Evolutionary conservation across 345 rosid genomes (phyloP), one percentile per base, ranked within the genome.

Genomic region (Lepidium africanum): DNA sequence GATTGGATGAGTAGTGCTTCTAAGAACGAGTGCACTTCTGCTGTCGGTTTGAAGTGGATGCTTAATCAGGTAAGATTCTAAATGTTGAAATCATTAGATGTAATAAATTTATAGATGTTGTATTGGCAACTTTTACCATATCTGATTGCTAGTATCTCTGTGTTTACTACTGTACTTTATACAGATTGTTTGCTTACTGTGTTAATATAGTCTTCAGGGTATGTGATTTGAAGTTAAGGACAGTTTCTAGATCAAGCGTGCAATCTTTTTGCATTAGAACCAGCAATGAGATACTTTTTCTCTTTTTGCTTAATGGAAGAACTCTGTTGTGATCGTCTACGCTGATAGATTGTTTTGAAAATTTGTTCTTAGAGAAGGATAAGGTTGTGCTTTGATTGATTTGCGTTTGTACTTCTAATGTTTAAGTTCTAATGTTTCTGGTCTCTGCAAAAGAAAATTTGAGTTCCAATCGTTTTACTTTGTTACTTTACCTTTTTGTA

Each of bases 1-100:
- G 99, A 95, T 75, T 89, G 96, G 99, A 66, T 84, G 38, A 91
- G 87, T 76, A 91, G 99, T 79, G 96, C 97, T 64, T 87, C 97
- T n/a, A 95, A 89, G 85, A 91, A 95, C 17, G 97, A 91, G 81
- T 95, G 97, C 63, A 89, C 96, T 3, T 87, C 96, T 67, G 97
- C 97, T 0, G 97, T 89, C 79, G 99, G 99, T 47, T 78, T 95
- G 57, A 95, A 95, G 78, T 95, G 99, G 99, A 95, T 95, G 99
- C 97, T 95, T 76, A 95, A 95, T 84, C 97, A 95, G 93, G 97
- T 91, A 61, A 81, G 60, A 1, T 7, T 66, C 35, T 59, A 7
- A n/a, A 21, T 43, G 9, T 51, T 16, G 32, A 33, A 17, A 13
- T 17, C 42, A 46, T 63, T 16, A 0, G 27, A 4, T 15, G 62